These are phyloP conservation scores for Daldinia bambusicola DNA, from an alignment of 495 filamentous ascomycete species.

Conservation along the genomic window DNA sequence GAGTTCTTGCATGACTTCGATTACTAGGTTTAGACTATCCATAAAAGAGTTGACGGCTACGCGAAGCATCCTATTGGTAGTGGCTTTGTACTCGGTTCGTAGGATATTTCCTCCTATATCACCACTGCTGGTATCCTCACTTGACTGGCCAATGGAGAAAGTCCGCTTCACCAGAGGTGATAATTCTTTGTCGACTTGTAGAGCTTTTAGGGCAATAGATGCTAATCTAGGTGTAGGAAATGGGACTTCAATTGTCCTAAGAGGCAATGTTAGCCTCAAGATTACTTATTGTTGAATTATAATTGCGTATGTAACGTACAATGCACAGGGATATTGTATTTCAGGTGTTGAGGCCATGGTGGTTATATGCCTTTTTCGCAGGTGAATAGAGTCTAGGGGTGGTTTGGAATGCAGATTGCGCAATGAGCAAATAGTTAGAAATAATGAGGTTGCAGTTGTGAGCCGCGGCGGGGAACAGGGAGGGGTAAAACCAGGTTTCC, in stretches of 20 bases:
- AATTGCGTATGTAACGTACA: slow-evolving; percentile 62
- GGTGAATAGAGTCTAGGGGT: not conserved
- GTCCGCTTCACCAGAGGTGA: slow-evolving; percentile 81
- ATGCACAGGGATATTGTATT: slow-evolving; percentile 73
- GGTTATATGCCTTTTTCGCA: not conserved
- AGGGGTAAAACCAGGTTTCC: slow-evolving; percentile 17
- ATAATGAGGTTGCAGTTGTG: slow-evolving; percentile 1
- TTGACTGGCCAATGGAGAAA: slow-evolving; percentile 65
- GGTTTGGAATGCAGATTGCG: slow-evolving; percentile 38
- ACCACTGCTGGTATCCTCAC: slow-evolving; percentile 43
- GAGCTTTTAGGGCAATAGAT: slow-evolving; percentile 74
- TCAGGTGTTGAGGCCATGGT: slow-evolving; percentile 51
- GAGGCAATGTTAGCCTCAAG: slow-evolving; percentile 28
- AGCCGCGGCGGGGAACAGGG: slow-evolving; percentile 19
- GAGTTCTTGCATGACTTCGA: slow-evolving; percentile 88
- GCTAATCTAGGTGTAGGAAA: slow-evolving; percentile 86
- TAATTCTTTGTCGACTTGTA: slow-evolving; percentile 89
- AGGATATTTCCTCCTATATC: slow-evolving; percentile 67
- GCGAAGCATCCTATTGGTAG: slow-evolving; percentile 94
- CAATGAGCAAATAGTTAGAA: slow-evolving; percentile 17
- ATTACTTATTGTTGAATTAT: not conserved
- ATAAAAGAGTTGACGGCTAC: slow-evolving; percentile 99
- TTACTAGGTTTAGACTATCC: slow-evolving; percentile 83
- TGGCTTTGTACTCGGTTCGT: slow-evolving; percentile 81
- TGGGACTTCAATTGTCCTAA: slow-evolving; percentile 81